Evolutionary conservation across 352 stramenopile species (phyloP), one percentile per base, ranked within the genome.

Genomic region (Globisporangium takayamanum): DNA sequence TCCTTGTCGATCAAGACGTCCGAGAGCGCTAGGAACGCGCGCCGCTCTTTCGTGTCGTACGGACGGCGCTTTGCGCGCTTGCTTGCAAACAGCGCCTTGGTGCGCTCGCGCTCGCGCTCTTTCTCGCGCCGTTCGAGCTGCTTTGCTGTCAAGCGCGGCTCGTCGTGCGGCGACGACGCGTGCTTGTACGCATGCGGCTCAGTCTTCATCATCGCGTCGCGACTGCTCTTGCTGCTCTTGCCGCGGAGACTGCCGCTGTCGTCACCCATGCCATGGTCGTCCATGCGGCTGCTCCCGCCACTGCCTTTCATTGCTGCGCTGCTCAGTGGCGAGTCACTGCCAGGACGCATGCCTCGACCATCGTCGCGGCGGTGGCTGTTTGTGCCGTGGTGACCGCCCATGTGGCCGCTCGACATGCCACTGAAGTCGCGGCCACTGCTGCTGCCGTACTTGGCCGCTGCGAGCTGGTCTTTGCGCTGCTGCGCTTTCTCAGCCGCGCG

Each of bases 401-500:
- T 50, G 45, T 28, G 20, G 6, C 6, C 47, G 11, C 12, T 20
- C 41, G 41, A 18, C 49, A 54, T 26, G 25, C 30, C 28, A 6
- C 41, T 3, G 44, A 39, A 16, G 47, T 22, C 47, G 25, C 47
- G 22, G 4, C 47, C 12, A 6, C 47, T 8, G 11, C 50, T 59
- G 10, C 55, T 22, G 7, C 18, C 57, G 58, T 83, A 79, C 44
- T 87, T 87, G 28, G 65, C 63, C 45, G 74, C 71, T 18, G 74
- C 70, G 67, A 89, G 69, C 53, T 77, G 70, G 41, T 88, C 74
- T 50, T 94, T 90, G 39, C 94, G 90, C 14, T 84, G 69, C 62
- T 99, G 94, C 10, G 95, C 94, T 59, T 99, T 97, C 42, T 97
- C 89, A 8, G 96, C 97, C 16, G 95, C 96, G 30, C 91, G 83